Conservation (phyloP, 352 stramenopile genomes). For the Pythium chondricola region DNA sequence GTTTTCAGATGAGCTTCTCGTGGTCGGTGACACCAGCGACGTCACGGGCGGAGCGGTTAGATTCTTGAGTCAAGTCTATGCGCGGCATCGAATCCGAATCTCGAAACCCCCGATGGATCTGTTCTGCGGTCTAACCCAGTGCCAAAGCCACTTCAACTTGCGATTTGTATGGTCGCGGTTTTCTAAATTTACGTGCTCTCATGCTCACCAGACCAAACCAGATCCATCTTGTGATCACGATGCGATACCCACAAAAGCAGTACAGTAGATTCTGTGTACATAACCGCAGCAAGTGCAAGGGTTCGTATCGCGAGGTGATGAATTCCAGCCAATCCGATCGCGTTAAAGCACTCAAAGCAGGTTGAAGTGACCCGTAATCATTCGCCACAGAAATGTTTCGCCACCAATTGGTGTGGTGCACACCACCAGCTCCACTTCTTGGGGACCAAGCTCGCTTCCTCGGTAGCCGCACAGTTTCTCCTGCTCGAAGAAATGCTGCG, state of each 20-base stretch:
- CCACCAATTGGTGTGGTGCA: no score
- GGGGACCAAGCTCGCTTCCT: no score
- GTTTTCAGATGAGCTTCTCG: not conserved
- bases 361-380: no score
- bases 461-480: not conserved
- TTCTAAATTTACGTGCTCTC: not conserved
- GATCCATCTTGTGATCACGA: constrained; percentile 4
- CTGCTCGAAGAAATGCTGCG: constrained; percentile 18
- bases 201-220: constrained; percentile 9
- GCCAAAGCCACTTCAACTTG: constrained; percentile 1
- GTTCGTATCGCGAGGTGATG: no score
- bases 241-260: no score
- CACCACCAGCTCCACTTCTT: no score
- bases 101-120: constrained; percentile 4
- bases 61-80: not conserved
- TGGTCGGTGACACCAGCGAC: constrained; percentile 7
- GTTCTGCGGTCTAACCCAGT: no score
- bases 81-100: constrained; percentile 1
- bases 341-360: no score
- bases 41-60: constrained; percentile 2
- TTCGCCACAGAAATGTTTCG: no score
- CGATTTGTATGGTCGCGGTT: constrained; percentile 4
- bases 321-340: no score
- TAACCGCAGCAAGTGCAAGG: no score
- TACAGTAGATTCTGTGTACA: no score